These are phyloP conservation scores for Cymbopogon citratus DNA, from an alignment of 176 grass and related monocot genomes.

Conservation along the genomic window DNA sequence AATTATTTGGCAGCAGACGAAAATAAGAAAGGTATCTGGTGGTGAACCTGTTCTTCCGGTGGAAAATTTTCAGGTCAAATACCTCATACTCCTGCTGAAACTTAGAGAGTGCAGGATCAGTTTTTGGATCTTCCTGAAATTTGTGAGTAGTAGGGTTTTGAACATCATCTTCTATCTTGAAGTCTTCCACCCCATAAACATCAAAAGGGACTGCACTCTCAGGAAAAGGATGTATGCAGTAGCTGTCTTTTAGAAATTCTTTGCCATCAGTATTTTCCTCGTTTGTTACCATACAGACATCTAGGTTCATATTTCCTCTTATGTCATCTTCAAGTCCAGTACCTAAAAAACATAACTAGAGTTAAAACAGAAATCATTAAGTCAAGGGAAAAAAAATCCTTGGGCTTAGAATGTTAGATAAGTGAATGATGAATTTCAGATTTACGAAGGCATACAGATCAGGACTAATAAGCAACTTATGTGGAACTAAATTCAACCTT, in stretches of 20 bases:
- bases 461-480: too few relatives aligned
- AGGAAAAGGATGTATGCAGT: slow-evolving; percentile 44
- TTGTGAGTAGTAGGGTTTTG: slow-evolving; percentile 23
- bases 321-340: slow-evolving; percentile 23
- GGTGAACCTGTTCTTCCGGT: slow-evolving; percentile 61
- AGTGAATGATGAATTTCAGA: neutral
- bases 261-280: slow-evolving; percentile 42
- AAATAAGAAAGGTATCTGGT: slow-evolving; percentile 22
- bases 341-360: slow-evolving; percentile 33
- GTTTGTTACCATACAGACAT: slow-evolving; percentile 10
- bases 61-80: slow-evolving; percentile 88
- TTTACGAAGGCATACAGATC: neutral
- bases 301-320: slow-evolving; percentile 5
- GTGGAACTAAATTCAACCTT: neutral
- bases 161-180: slow-evolving; percentile 8
- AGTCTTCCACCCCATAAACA: slow-evolving; percentile 48
- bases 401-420: neutral
- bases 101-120: slow-evolving; percentile 51
- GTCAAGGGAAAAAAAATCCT: neutral
- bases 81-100: slow-evolving; percentile 70
- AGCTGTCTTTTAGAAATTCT: slow-evolving; percentile 51
- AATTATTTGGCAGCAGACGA: slow-evolving; percentile 20
- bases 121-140: slow-evolving; percentile 43
- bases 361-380: slow-evolving; percentile 16
- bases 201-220: slow-evolving; percentile 37